Evolutionary conservation across 306 rosid species (phyloP).

Genomic region (Cucurbita argyrosperma): DNA sequence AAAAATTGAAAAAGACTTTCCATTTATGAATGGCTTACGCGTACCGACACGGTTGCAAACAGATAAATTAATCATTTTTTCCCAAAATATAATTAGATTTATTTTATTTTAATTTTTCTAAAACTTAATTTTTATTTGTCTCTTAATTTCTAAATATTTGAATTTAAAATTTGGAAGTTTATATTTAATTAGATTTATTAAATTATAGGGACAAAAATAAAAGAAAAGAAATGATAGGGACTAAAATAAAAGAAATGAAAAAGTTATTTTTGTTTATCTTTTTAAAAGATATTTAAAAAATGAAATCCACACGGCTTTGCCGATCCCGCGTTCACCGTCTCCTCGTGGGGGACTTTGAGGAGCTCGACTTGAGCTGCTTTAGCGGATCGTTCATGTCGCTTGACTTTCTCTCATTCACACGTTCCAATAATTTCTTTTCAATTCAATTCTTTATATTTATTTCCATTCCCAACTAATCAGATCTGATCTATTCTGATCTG

Average conservation of each 20-base stretch:
- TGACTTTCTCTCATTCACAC: background rate
- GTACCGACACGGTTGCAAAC: background rate
- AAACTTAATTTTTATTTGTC: too few species aligned
- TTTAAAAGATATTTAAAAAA: too few species aligned
- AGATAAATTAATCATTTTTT: background rate
- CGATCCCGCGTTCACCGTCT: conserved; percentile 1
- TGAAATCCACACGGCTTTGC: background rate
- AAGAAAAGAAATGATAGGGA: too few species aligned
- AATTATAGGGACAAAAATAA: too few species aligned
- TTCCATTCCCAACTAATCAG: background rate
- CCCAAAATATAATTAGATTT: too few species aligned
- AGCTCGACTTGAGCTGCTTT: background rate
- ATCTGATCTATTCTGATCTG: background rate
- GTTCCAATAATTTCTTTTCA: background rate
- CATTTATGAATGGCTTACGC: background rate
- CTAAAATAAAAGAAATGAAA: too few species aligned
- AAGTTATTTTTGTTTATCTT: too few species aligned
- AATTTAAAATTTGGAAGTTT: too few species aligned
- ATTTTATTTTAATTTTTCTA: too few species aligned
- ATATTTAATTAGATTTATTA: too few species aligned
- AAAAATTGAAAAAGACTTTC: background rate
- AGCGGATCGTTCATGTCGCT: background rate
- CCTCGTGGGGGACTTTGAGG: background rate
- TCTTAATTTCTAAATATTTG: too few species aligned
- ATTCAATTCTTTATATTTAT: background rate